Base-by-base conservation (phyloP, 2,329 filamentous ascomycete species). In the Metarhizium humberi region DNA sequence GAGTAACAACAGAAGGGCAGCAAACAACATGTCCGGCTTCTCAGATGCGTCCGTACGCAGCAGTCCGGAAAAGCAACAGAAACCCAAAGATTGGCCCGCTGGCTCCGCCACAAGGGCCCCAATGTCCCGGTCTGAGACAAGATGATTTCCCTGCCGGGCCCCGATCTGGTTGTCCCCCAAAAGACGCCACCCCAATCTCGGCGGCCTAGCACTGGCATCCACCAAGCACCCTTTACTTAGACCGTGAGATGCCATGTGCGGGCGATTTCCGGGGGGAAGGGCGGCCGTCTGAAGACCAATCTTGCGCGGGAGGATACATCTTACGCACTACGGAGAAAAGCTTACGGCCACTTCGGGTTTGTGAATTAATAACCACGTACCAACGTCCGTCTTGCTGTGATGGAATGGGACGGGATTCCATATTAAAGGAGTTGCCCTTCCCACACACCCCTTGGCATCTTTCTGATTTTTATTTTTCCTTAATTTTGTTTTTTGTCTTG, bases 201-300 rank as follows among this genome's bases (percentile, higher is more conserved):
- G 42, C 16, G 18, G 42, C 16, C n/a, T 45, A 8, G 42, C 25
- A 25, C 18, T 45, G 32, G 32, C 32, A 34, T 8, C 43, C 43
- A n/a, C 43, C 6, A 25, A 48, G 45, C 45, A 14, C 18, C 20
- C 10, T 45, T 32, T 3, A 18, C 20, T 53, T 55, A 58, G 60
- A 56, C 61, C 61, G 61, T 47, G 47, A 55, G 55, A 63, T 57
- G 56, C 59, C 59, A 59, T 55, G 18, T 48, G 60, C 61, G 61
- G 61, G 42, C 52, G 42, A 36, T 60, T 63, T 62, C 61, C 59
- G 61, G 52, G 32, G 53, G 25, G 25, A 25, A 25, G 25, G 3
- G 25, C 25, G 25, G 25, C 25, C 25, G 25, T 25, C 25, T 1
- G 14, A 13, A 20, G 16, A 6, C 45, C 45, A 48, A 48, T 48